Evolutionary conservation across 768 basidiomycete genomes (phyloP).

Genomic region (Chlorophyllum brunneum): DNA sequence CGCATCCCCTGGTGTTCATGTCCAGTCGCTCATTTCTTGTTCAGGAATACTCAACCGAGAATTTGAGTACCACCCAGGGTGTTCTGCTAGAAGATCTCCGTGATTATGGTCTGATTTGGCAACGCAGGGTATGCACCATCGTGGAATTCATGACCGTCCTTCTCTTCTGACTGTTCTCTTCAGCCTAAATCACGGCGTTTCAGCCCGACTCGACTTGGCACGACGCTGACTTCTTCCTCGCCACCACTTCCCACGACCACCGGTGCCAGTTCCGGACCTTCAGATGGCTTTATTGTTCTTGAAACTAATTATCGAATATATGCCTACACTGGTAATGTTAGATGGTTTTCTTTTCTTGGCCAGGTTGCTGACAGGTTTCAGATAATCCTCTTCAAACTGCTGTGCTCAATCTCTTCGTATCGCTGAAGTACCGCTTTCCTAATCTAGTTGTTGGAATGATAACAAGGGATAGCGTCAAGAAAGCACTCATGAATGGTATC

Average conservation of each 20-base stretch:
- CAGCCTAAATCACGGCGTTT: conserved; percentile 78
- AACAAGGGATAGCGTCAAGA: conserved; percentile 93
- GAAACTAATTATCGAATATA: conserved; percentile 99
- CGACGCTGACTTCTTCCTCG: conserved; percentile 89
- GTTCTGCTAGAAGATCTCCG: conserved; percentile 90
- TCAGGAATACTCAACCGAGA: conserved; percentile 88
- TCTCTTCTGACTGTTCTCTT: conserved; percentile 22
- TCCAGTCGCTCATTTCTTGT: conserved; percentile 15
- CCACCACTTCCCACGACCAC: conserved; percentile 69
- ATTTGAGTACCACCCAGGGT: conserved; percentile 71
- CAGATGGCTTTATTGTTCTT: conserved; percentile 90
- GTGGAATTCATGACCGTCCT: conserved; percentile 19
- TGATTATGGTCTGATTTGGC: conserved; percentile 94
- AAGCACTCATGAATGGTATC: conserved; percentile 91
- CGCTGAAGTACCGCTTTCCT: conserved; percentile 90
- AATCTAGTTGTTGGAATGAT: conserved; percentile 96
- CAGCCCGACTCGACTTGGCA: conserved; percentile 91
- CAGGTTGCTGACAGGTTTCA: conserved; percentile 28
- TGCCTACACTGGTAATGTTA: conserved; percentile 84
- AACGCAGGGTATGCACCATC: conserved; percentile 53
- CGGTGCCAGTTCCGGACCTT: conserved; percentile 51
- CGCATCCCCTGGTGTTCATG: conserved; percentile 11
- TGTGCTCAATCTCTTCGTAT: conserved; percentile 90
- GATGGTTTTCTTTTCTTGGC: conserved; percentile 20
- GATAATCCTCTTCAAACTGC: conserved; percentile 96